These are phyloP conservation scores for Leonotis leonurus DNA, from an alignment of 257 asterid genomes.

Conservation along the genomic window DNA sequence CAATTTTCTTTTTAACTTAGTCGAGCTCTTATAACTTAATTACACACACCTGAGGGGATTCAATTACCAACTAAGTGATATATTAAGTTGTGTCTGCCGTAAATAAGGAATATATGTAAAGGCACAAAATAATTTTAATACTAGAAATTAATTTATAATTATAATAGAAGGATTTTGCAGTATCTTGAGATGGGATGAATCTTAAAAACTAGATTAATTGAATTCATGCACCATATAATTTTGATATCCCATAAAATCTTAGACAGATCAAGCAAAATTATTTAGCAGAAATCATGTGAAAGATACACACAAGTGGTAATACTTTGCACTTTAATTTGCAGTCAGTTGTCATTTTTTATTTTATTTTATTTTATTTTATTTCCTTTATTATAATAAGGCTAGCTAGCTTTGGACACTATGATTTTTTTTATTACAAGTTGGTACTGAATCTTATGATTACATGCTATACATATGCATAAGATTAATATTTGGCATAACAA, in stretches of 20 bases:
- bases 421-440: not conserved
- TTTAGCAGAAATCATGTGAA: constrained; percentile 5
- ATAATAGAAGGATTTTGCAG: constrained; percentile 11
- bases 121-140: not conserved
- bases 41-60: too few relatives aligned
- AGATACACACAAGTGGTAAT: constrained; percentile 11
- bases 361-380: too few relatives aligned
- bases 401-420: not conserved
- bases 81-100: too few relatives aligned
- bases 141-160: not conserved
- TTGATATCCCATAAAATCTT: constrained; percentile 17
- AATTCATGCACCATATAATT: constrained; percentile 32
- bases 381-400: not conserved
- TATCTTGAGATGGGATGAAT: constrained; percentile 20
- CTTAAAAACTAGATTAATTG: constrained; percentile 20
- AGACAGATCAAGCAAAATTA: not conserved
- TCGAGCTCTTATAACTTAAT: too few relatives aligned
- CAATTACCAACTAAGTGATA: too few relatives aligned
- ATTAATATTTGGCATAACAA: not conserved
- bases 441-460: not conserved
- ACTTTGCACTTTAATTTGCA: not conserved
- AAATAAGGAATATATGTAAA: too few relatives aligned
- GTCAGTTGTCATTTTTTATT: too few relatives aligned
- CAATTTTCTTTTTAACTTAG: too few relatives aligned
- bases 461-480: not conserved